These are phyloP conservation scores for Cutaneotrichosporon sp. DNA, from an alignment of 1,284 basidiomycete species.

Conservation along the genomic window DNA sequence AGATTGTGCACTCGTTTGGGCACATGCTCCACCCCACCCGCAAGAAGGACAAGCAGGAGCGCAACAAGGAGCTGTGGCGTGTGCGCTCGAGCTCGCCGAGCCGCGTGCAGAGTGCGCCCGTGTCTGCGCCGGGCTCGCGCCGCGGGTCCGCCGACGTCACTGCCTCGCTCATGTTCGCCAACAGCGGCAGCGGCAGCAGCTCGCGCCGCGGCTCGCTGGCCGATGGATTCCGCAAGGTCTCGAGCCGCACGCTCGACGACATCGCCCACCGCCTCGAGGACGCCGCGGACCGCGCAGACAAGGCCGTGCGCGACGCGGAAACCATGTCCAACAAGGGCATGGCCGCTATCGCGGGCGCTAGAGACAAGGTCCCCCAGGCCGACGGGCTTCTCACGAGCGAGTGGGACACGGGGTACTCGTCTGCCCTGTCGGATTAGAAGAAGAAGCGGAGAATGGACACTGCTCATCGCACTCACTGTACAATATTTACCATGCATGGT, in stretches of 20 bases:
- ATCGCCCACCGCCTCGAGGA: slow-evolving; percentile 1
- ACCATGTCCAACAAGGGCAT: not conserved
- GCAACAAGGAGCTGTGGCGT: not conserved
- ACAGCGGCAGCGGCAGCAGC: not conserved
- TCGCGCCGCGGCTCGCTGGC: not conserved
- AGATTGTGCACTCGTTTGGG: slow-evolving; percentile 2
- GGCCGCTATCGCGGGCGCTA: not conserved
- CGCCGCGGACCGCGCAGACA: not conserved
- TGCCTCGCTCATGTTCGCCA: not conserved
- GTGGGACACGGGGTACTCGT: not conserved
- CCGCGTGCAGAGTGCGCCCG: not conserved
- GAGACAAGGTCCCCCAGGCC: too few relatives aligned
- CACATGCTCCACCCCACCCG: not conserved
- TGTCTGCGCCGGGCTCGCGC: not conserved
- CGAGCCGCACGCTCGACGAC: not conserved
- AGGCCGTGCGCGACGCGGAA: not conserved
- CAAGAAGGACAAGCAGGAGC: not conserved
- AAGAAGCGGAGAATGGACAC: too few relatives aligned
- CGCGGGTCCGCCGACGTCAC: not conserved
- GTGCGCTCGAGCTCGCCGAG: not conserved
- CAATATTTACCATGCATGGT: too few relatives aligned
- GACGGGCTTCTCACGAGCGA: too few relatives aligned
- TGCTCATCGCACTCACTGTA: too few relatives aligned
- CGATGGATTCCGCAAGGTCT: not conserved
- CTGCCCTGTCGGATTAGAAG: slow-evolving; percentile 1